Percentiles rank a stretch among this genome's conserved stretches.
phyloP scores from a whole-genome alignment of 1,284 basidiomycete genomes.

The Trichosporon coremiiforme region DNA sequence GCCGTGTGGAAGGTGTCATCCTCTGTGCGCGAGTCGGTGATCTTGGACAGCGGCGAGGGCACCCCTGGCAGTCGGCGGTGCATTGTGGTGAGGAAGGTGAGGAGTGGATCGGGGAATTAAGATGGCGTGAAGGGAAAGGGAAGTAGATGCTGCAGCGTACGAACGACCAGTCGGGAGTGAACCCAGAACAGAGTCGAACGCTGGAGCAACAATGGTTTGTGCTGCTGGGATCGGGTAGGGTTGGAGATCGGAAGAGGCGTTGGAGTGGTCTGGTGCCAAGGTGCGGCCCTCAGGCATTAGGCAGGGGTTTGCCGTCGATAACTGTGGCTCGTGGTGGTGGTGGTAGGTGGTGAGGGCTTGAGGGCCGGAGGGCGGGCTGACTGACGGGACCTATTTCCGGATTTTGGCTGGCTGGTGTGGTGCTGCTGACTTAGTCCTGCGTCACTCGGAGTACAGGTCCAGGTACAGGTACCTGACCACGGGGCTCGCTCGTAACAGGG shows the following conservation, averaged over 20 bases:
- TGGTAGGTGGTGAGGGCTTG: too few relatives aligned
- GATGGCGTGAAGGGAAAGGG: too few relatives aligned
- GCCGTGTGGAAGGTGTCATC: neutral
- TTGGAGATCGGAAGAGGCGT: neutral
- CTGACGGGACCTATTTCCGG: neutral
- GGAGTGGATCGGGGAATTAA: neutral
- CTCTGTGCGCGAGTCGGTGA: conserved; percentile 3
- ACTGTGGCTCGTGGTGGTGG: too few relatives aligned
- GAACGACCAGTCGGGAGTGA: neutral
- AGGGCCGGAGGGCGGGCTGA: neutral
- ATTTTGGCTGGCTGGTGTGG: neutral
- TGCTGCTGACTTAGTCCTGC: neutral
- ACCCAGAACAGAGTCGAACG: neutral
- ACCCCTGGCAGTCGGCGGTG: conserved; percentile 1
- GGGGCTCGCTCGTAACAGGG: too few relatives aligned
- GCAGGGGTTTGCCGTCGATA: neutral
- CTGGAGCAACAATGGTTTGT: neutral
- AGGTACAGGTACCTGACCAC: too few relatives aligned
- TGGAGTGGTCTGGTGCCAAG: neutral
- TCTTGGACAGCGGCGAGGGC: conserved; percentile 20
- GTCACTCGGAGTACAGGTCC: conserved; percentile 1
- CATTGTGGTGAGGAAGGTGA: neutral
- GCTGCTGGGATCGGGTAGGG: neutral
- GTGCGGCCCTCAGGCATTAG: neutral
- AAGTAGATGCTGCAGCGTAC: neutral